These are phyloP conservation scores for Pichia kudriavzevii DNA, from an alignment of 1,139 yeast species.

Conservation along the genomic window DNA sequence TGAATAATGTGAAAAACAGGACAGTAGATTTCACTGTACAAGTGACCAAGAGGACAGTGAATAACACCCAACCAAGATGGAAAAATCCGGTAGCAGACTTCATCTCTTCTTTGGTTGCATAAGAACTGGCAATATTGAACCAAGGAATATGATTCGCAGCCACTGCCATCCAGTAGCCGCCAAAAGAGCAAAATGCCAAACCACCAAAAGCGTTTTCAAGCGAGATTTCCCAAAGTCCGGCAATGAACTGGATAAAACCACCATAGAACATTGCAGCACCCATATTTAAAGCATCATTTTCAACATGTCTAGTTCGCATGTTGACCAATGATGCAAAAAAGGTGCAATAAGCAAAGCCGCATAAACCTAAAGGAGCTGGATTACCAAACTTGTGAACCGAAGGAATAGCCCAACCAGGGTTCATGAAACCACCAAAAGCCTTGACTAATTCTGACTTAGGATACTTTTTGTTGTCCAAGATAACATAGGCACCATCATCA, in stretches of 20 bases:
- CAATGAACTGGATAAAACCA: constrained; percentile 63
- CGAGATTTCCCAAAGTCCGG: constrained; percentile 72
- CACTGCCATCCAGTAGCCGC: constrained; percentile 80
- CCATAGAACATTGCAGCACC: constrained; percentile 83
- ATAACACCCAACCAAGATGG: constrained; percentile 71
- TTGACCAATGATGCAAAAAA: constrained; percentile 67
- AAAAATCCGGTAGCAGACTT: constrained; percentile 64
- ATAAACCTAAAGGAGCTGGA: constrained; percentile 83
- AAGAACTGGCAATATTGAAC: constrained; percentile 58
- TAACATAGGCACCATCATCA: constrained; percentile 47
- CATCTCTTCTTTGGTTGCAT: constrained; percentile 32
- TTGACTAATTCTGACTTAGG: constrained; percentile 48
- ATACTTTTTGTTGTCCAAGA: constrained; percentile 65
- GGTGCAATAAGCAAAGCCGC: constrained; percentile 79
- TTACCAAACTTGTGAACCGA: constrained; percentile 72
- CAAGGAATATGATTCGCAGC: constrained; percentile 63
- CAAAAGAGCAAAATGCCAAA: constrained; percentile 71
- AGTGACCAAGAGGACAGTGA: constrained; percentile 57
- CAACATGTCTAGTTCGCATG: constrained; percentile 51
- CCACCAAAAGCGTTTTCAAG: constrained; percentile 88
- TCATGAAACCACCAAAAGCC: constrained; percentile 70
- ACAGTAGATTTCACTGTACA: constrained; percentile 74
- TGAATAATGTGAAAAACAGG: constrained; percentile 61
- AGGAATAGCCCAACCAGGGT: constrained; percentile 55
- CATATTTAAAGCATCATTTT: constrained; percentile 46